Percentiles rank a stretch among this genome's conserved stretches.
Evolutionary conservation across 192 early-diverging fungal genomes (phyloP).

Genomic region (Backusella tuberculispora): DNA sequence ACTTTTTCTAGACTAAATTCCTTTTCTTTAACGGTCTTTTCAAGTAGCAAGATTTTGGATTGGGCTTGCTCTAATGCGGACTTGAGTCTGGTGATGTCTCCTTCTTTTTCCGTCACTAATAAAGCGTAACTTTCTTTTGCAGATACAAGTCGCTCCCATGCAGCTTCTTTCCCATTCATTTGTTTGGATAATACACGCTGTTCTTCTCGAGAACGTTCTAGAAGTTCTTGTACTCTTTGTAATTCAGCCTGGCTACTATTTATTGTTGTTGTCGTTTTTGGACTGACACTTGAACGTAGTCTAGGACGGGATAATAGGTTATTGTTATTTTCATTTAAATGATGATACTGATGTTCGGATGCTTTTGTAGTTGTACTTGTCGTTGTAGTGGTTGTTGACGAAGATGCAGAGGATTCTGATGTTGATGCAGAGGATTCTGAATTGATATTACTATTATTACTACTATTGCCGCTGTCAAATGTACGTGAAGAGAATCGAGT

Average conservation of each 20-base stretch:
- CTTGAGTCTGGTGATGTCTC: conserved; percentile 5
- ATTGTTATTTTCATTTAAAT: background rate
- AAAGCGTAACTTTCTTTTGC: conserved; percentile 36
- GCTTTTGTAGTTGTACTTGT: conserved; percentile 2
- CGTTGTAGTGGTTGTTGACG: background rate
- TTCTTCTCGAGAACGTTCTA: conserved; percentile 31
- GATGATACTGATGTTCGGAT: background rate
- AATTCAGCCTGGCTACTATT: background rate
- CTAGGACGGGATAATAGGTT: background rate
- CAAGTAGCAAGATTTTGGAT: background rate
- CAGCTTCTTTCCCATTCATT: conserved; percentile 27
- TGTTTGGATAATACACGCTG: conserved; percentile 15
- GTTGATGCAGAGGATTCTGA: background rate
- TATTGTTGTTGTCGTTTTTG: background rate
- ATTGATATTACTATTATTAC: background rate
- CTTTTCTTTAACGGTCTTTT: background rate
- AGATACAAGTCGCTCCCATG: conserved; percentile 34
- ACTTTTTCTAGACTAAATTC: background rate
- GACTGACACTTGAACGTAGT: background rate
- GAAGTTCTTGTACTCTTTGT: conserved; percentile 12
- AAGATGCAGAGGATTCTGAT: background rate
- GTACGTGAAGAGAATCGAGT: background rate
- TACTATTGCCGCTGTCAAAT: background rate
- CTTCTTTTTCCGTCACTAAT: conserved; percentile 27
- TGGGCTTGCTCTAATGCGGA: background rate